Conservation (phyloP, 768 basidiomycete species). For the Mycena chlorophos region DNA sequence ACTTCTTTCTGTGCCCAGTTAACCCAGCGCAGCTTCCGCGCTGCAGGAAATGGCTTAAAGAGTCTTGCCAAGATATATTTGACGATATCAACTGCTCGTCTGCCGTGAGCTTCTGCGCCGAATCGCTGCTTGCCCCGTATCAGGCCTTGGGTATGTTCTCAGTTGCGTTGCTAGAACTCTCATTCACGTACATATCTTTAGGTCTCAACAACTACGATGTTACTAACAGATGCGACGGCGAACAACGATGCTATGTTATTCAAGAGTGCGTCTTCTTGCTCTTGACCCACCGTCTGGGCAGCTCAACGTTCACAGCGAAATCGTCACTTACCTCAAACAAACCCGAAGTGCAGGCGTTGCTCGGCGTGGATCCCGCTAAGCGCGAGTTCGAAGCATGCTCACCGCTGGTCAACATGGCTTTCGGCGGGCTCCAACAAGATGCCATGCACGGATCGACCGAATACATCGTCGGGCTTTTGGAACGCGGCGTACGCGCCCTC, state of each 20-base stretch:
- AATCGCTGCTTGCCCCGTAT: constrained; percentile 28
- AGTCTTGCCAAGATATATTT: constrained; percentile 41
- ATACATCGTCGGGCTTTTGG: constrained; percentile 56
- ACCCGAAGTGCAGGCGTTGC: constrained; percentile 3
- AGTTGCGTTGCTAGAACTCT: not conserved
- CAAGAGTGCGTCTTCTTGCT: not conserved
- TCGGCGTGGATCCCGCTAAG: constrained; percentile 16
- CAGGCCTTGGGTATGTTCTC: constrained; percentile 30
- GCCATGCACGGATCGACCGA: constrained; percentile 38
- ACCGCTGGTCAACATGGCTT: constrained; percentile 33
- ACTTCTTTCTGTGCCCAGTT: not conserved
- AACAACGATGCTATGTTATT: constrained; percentile 3
- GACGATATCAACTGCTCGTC: constrained; percentile 45
- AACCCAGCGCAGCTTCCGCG: constrained; percentile 37
- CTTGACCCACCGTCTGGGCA: not conserved
- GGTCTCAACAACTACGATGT: constrained; percentile 15
- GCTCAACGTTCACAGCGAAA: constrained; percentile 4
- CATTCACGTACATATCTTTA: not conserved
- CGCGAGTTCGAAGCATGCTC: constrained; percentile 34
- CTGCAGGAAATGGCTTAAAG: constrained; percentile 41
- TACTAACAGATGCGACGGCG: constrained; percentile 5
- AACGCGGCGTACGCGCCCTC: constrained; percentile 57
- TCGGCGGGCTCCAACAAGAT: constrained; percentile 40
- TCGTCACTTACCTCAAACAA: constrained; percentile 14
- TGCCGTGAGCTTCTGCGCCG: constrained; percentile 40